Base-by-base conservation (phyloP, 495 filamentous ascomycete species). In the Apodospora peruviana region DNA sequence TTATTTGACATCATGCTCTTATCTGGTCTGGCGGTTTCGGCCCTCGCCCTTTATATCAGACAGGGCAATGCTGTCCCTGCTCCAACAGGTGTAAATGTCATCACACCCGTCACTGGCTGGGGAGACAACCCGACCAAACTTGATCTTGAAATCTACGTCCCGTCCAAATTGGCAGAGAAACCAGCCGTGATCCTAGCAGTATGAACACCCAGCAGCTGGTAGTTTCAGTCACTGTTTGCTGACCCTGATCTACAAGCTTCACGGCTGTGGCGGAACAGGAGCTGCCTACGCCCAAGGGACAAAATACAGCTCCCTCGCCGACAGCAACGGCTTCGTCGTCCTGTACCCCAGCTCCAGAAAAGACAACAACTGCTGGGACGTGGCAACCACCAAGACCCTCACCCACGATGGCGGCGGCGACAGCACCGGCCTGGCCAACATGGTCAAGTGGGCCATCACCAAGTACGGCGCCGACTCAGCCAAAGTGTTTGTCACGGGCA, bases 341-440 rank as follows among this genome's bases (percentile, higher is more conserved):
- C 64, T 74, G 23, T 78, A 73, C 50, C 74, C 74, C 1, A 50
- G 62, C 29, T 67, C 67, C 14, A 58, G 51, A 5, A 64, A 74
- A 42, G 59, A 66, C 32, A 67, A 48, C 40, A 67, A 69, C 43
- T 79, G 76, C 55, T 79, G 72, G 72, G 74, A 78, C 46, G 71
- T 74, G 17, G 63, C 67, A 12, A 70, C 65, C 1, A 47, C 59
- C 14, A 57, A 62, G 9, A 64, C 73, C 0, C 62, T 79, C 2
- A 73, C 70, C 5, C 74, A 75, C 53, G 67, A 75, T 38, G 75
- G 72, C 23, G 72, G 71, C 25, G 74, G 77, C 20, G 76, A 80
- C 62, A 64, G 62, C 55, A 64, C 65, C 34, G 67, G 71, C 9
- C 70, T 80, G 39, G 72, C 68, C 36, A 77, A 72, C 60, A 82